Conservation (phyloP, 129 eudicot genomes). For the Scalesia atractyloides region DNA sequence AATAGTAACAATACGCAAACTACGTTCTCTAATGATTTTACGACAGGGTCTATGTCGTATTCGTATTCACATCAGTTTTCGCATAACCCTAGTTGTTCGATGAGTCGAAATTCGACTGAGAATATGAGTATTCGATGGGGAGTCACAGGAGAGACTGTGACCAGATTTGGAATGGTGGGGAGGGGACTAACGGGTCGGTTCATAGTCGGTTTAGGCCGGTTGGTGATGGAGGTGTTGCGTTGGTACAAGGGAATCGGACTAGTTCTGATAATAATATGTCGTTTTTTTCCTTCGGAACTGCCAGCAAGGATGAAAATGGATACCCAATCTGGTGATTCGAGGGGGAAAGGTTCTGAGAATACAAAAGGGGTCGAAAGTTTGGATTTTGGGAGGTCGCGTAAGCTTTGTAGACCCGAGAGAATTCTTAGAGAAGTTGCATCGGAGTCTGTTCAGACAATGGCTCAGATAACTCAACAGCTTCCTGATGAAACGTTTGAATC, state of each 20-base stretch:
- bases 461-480: slow-evolving; percentile 75
- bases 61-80: slow-evolving; percentile 77
- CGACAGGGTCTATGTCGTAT: slow-evolving; percentile 64
- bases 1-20: slow-evolving; percentile 51
- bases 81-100: slow-evolving; percentile 88
- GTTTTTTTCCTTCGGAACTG: slow-evolving; percentile 75
- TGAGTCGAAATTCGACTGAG: slow-evolving; percentile 76
- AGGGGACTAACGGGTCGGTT: slow-evolving; percentile 92
- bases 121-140: slow-evolving; percentile 68
- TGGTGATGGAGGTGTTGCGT: slow-evolving; percentile 75
- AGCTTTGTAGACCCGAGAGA: slow-evolving; percentile 68
- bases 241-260: slow-evolving; percentile 48
- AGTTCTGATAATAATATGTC: slow-evolving; percentile 58
- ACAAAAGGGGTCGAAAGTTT: slow-evolving; percentile 50
- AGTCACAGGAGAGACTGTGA: slow-evolving; percentile 75
- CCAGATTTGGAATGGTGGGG: slow-evolving; percentile 87
- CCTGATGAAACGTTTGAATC: slow-evolving; percentile 69
- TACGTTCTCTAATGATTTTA: slow-evolving; percentile 73
- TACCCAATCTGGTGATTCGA: slow-evolving; percentile 63
- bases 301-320: slow-evolving; percentile 79
- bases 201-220: slow-evolving; percentile 91
- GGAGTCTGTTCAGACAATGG: slow-evolving; percentile 71
- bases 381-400: slow-evolving; percentile 50
- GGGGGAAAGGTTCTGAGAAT: slow-evolving; percentile 58
- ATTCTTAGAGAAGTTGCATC: slow-evolving; percentile 74